phyloP scores from a whole-genome alignment of 768 basidiomycete genomes.

The Kwoniella heveanensis region DNA sequence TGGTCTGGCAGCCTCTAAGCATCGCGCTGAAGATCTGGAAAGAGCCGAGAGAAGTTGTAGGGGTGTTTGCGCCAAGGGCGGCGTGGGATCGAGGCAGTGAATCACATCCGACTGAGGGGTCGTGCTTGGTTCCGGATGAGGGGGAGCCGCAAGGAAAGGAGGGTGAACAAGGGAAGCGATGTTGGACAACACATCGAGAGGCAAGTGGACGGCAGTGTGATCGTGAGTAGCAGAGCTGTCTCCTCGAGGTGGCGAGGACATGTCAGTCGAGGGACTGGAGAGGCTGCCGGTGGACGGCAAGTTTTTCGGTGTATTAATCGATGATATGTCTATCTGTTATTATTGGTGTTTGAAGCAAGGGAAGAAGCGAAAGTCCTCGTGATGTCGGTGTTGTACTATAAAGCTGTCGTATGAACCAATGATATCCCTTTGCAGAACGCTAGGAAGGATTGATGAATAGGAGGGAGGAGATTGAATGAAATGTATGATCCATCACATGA shows the following conservation, averaged over 20 bases:
- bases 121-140: constrained; percentile 1
- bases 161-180: constrained; percentile 45
- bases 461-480: background rate
- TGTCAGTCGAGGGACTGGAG: background rate
- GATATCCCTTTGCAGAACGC: no score
- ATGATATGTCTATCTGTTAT: no score
- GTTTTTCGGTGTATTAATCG: background rate
- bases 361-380: no score
- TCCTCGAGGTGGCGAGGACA: constrained; percentile 13
- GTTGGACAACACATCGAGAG: constrained; percentile 44
- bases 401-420: background rate
- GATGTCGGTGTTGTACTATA: background rate
- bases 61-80: constrained; percentile 19
- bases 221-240: background rate
- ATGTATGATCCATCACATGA: constrained; percentile 10
- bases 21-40: constrained; percentile 24
- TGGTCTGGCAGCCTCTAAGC: constrained; percentile 46
- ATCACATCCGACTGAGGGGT: constrained; percentile 20
- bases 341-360: no score
- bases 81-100: constrained; percentile 36
- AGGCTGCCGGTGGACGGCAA: background rate
- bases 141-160: constrained; percentile 32
- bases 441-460: background rate
- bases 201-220: constrained; percentile 22
- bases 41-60: constrained; percentile 27